phyloP scores from a whole-genome alignment of 1,284 basidiomycete species.

The Apiotrichum gamsii region DNA sequence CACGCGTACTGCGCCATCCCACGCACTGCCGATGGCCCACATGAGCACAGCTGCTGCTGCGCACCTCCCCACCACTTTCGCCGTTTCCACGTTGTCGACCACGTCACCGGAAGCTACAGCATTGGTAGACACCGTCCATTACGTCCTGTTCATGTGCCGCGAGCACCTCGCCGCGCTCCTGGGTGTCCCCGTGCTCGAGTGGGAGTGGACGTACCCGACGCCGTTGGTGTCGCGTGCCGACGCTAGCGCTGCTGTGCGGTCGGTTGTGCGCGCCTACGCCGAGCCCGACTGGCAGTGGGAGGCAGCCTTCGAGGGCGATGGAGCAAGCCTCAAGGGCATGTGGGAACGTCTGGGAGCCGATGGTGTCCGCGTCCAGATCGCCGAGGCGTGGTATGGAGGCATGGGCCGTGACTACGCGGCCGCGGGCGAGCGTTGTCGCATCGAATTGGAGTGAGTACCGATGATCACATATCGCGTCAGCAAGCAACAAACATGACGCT shows the following conservation, averaged over 20 bases:
- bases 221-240: constrained; percentile 24
- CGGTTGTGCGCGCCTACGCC: constrained; percentile 26
- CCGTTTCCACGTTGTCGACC: no score
- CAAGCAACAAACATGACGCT: no score
- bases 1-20: neutral
- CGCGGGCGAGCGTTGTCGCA: constrained; percentile 20
- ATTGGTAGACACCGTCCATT: constrained; percentile 36
- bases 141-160: constrained; percentile 36
- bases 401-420: constrained; percentile 20
- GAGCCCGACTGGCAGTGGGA: constrained; percentile 36
- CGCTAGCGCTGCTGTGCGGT: constrained; percentile 33
- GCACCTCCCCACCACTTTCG: neutral
- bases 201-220: constrained; percentile 31
- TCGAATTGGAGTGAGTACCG: constrained; percentile 38
- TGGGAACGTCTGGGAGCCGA: constrained; percentile 18
- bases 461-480: no score
- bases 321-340: constrained; percentile 7
- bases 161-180: constrained; percentile 35
- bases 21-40: neutral
- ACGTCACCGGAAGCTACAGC: neutral
- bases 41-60: neutral
- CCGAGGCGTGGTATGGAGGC: constrained; percentile 18
- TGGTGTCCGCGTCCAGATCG: constrained; percentile 18
- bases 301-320: constrained; percentile 24
- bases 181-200: constrained; percentile 18